Evolutionary conservation across 257 asterid species (phyloP), one percentile per base, ranked within the genome.

Genomic region (Apocynum venetum): DNA sequence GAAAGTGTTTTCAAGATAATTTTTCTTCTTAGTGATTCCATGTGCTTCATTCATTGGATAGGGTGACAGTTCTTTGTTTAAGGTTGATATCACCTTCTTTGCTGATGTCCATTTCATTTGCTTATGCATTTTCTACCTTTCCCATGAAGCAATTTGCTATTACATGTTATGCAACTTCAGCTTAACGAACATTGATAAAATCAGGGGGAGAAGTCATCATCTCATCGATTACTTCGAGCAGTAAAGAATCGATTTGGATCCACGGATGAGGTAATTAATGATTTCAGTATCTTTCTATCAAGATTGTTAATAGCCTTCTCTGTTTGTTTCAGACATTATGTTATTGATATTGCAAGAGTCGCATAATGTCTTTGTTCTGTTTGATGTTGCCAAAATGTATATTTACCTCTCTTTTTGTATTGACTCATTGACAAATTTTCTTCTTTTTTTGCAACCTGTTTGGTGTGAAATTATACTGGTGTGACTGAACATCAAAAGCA

Each of bases 231-330:
- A 82, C 97, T 95, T 81, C 88, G 99, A 66, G 84, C 99, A 31
- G 94, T 90, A 83, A 93, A 93, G 88, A 95, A 95, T 82, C 91
- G 98, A 40, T 95, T 89, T 88, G 99, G 99, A 81, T 90, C 98
- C 87, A 89, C 99, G 8, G 98, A 95, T 86, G 99, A 93, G 98
- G 99, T 90, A 89, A 75, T 46, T 76, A 63, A 68, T 78, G 74
- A 59, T 79, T 77, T 73, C 46, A 14, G 1, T 77, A 49, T n/a
- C 14, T 25, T 53, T 38, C 64, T 80, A 15, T 31, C 71, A 60
- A 67, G 65, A 13, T 48, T 75, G 49, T 80, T 20, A 46, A 12
- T 69, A n/a, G 51, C 17, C 68, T 59, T 15, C 14, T 11, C 64
- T 44, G 49, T 51, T 74, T 15, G 60, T 41, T 31, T 59, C 47